These are phyloP conservation scores for Macadamia integrifolia DNA, from an alignment of 164 flowering plant species.

Conservation along the genomic window DNA sequence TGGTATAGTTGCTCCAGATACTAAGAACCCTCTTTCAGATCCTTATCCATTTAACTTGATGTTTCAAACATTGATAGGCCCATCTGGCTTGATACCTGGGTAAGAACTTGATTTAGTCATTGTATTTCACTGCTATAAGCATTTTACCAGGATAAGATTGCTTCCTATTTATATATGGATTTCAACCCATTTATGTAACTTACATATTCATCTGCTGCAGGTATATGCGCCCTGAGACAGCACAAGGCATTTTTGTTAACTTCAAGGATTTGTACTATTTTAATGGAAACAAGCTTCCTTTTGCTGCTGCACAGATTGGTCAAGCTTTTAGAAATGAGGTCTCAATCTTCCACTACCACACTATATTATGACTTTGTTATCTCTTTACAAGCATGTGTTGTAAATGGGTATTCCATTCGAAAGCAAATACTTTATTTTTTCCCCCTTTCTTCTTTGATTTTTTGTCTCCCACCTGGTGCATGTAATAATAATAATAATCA, in stretches of 20 bases:
- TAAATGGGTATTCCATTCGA: not conserved
- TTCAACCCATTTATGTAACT: not conserved
- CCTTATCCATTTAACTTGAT: slow-evolving; percentile 96
- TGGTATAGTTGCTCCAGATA: slow-evolving; percentile 93
- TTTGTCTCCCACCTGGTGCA: too few species aligned
- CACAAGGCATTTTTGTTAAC: slow-evolving; percentile 80
- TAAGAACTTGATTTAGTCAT: slow-evolving; percentile 11
- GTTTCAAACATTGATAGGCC: slow-evolving; percentile 97
- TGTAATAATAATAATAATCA: too few species aligned
- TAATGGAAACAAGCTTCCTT: slow-evolving; percentile 95
- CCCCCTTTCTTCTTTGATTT: too few species aligned
- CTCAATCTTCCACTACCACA: not conserved
- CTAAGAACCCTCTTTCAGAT: slow-evolving; percentile 83
- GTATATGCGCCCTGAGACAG: slow-evolving; percentile 80
- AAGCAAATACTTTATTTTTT: too few species aligned
- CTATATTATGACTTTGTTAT: not conserved
- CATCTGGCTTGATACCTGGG: slow-evolving; percentile 85
- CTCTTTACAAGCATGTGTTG: not conserved
- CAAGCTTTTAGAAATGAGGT: slow-evolving; percentile 99
- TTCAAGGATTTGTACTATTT: slow-evolving; percentile 74
- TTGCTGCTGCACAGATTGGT: slow-evolving; percentile 99
- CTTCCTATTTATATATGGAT: not conserved
- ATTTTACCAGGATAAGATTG: not conserved
- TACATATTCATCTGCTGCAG: slow-evolving; percentile 23
- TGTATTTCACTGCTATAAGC: not conserved